phyloP scores from a whole-genome alignment of 2,329 filamentous ascomycete species.

The Cladophialophora chaetospira region DNA sequence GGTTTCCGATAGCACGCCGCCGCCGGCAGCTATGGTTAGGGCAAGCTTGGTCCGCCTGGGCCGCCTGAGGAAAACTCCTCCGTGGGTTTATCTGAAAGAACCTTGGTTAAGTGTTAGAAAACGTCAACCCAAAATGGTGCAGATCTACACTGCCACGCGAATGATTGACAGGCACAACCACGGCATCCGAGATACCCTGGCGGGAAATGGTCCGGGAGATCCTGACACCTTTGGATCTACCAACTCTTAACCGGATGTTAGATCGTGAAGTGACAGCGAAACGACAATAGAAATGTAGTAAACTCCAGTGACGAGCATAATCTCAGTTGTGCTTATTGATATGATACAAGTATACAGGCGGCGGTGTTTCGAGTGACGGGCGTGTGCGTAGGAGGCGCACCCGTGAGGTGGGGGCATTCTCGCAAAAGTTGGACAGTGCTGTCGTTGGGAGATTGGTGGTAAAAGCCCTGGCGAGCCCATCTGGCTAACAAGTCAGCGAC shows the following conservation, averaged over 20 bases:
- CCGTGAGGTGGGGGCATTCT: too few species aligned
- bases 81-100: background rate
- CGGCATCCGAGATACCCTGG: background rate
- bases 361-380: too few species aligned
- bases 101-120: slow-evolving; percentile 4
- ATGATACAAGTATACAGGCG: too few species aligned
- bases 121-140: background rate
- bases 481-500: background rate
- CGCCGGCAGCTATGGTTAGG: background rate
- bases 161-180: slow-evolving; percentile 12
- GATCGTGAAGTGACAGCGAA: too few species aligned
- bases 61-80: background rate
- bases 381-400: too few species aligned
- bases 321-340: too few species aligned
- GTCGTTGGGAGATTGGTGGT: background rate
- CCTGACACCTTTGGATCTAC: background rate
- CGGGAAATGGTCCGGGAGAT: background rate
- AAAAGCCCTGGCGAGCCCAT: background rate
- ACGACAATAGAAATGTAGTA: too few species aligned
- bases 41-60: background rate
- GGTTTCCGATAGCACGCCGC: background rate
- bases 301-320: too few species aligned
- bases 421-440: too few species aligned
- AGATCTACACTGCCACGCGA: slow-evolving; percentile 14
- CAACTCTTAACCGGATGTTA: too few species aligned